These are phyloP conservation scores for Haematococcus lacustris DNA, from an alignment of 139 green algal species.

Conservation along the genomic window DNA sequence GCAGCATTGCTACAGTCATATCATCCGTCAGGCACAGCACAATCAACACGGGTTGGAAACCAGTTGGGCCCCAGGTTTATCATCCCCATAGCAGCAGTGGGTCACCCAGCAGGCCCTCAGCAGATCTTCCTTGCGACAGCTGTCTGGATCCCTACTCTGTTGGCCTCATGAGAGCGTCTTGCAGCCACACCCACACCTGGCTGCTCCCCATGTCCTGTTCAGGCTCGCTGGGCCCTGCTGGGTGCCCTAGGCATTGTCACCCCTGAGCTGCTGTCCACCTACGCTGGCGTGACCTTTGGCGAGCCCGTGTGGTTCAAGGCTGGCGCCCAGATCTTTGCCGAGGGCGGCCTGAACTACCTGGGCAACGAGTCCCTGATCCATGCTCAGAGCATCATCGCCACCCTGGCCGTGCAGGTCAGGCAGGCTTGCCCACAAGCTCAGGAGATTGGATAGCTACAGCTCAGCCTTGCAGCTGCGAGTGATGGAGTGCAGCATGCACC, in stretches of 20 bases:
- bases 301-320: constrained; percentile 96
- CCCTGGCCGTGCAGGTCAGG: constrained; percentile 85
- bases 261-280: constrained; percentile 39
- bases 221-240: constrained; percentile 90
- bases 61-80: too few relatives aligned
- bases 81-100: too few relatives aligned
- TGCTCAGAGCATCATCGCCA: constrained; percentile 85
- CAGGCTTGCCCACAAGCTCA: constrained; percentile 81
- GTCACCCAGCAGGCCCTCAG: too few relatives aligned
- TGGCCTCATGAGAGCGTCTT: too few relatives aligned
- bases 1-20: too few relatives aligned
- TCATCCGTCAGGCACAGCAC: too few relatives aligned
- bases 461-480: not conserved
- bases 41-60: too few relatives aligned
- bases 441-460: not conserved
- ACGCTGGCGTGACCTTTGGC: constrained; percentile 44
- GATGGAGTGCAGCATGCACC: too few relatives aligned
- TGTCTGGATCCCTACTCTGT: too few relatives aligned
- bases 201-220: too few relatives aligned
- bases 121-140: too few relatives aligned
- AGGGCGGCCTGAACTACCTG: constrained; percentile 87
- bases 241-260: constrained; percentile 69
- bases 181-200: too few relatives aligned
- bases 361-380: constrained; percentile 90
- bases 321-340: constrained; percentile 85